These are phyloP conservation scores for Aotearoamyces nothofagi DNA, from an alignment of 2,329 filamentous ascomycete species.

Conservation along the genomic window DNA sequence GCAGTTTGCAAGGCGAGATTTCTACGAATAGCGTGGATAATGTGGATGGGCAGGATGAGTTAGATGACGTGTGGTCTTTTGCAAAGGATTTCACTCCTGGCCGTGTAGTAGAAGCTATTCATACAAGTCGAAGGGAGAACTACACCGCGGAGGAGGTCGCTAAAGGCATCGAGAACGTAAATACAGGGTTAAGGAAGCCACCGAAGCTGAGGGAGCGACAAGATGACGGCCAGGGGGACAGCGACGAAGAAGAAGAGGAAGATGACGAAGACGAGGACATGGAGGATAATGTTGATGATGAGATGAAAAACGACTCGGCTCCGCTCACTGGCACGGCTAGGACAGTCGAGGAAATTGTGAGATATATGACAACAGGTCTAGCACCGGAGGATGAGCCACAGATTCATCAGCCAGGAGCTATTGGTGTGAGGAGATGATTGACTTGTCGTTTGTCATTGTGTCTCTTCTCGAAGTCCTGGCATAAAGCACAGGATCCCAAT, in stretches of 20 bases:
- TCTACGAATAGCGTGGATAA: slow-evolving; percentile 9
- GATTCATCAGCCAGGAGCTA: no score
- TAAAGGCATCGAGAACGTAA: slow-evolving; percentile 50
- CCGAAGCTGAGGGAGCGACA: slow-evolving; percentile 19
- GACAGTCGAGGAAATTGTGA: slow-evolving; percentile 28
- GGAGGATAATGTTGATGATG: slow-evolving; percentile 38
- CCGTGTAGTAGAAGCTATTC: slow-evolving; percentile 26
- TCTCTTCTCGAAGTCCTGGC: no score
- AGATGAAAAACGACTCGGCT: slow-evolving; percentile 37
- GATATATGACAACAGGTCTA: slow-evolving; percentile 33
- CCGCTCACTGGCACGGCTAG: slow-evolving; percentile 9
- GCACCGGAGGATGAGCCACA: background rate
- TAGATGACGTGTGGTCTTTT: slow-evolving; percentile 40
- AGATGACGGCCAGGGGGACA: slow-evolving; percentile 1
- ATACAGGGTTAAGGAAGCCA: slow-evolving; percentile 50
- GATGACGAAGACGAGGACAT: slow-evolving; percentile 21
- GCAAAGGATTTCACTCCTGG: slow-evolving; percentile 24
- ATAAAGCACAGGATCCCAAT: background rate
- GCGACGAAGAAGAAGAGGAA: slow-evolving; percentile 7
- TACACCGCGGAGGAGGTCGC: slow-evolving; percentile 60
- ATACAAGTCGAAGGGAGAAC: slow-evolving; percentile 39
- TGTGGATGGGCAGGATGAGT: slow-evolving; percentile 25
- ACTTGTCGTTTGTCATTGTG: no score
- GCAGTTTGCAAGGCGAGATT: slow-evolving; percentile 22
- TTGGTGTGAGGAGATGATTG: no score